Conservation (phyloP, 306 rosid species). For the Rosa lucieae region DNA sequence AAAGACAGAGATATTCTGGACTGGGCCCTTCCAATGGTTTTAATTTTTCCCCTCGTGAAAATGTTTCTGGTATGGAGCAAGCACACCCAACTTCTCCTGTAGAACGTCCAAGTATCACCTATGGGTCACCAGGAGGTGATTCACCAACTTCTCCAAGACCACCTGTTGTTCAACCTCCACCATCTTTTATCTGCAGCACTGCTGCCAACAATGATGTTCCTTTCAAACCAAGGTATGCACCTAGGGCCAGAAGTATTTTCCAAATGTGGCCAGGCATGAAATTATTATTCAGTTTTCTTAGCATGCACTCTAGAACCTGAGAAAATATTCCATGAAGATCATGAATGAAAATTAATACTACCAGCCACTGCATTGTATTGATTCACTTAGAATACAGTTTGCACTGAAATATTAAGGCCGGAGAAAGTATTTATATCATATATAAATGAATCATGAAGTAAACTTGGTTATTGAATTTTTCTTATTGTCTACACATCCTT, state of each 20-base stretch:
- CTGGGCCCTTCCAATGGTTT: slow-evolving; percentile 54
- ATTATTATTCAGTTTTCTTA: not conserved
- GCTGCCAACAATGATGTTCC: slow-evolving; percentile 34
- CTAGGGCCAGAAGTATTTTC: not conserved
- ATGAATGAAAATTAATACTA: not conserved
- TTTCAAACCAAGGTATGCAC: slow-evolving; percentile 52
- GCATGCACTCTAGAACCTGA: not conserved
- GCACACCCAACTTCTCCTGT: slow-evolving; percentile 35
- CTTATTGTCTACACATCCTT: not conserved
- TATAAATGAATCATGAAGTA: not conserved
- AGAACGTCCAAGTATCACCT: slow-evolving; percentile 15
- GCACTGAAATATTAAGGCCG: not conserved
- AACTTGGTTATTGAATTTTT: not conserved
- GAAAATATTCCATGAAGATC: not conserved
- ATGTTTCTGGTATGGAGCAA: slow-evolving; percentile 35
- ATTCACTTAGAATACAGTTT: not conserved
- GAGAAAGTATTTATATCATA: not conserved
- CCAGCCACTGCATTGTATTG: not conserved
- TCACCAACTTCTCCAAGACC: slow-evolving; percentile 39
- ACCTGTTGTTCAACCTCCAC: slow-evolving; percentile 35
- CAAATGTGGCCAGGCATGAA: not conserved
- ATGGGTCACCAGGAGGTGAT: slow-evolving; percentile 32
- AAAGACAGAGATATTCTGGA: slow-evolving; percentile 55
- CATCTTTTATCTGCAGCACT: slow-evolving; percentile 31
- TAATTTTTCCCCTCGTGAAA: slow-evolving; percentile 36